These are phyloP conservation scores for Zygnema circumcarinatum DNA, from an alignment of 139 green algal genomes.

Conservation along the genomic window DNA sequence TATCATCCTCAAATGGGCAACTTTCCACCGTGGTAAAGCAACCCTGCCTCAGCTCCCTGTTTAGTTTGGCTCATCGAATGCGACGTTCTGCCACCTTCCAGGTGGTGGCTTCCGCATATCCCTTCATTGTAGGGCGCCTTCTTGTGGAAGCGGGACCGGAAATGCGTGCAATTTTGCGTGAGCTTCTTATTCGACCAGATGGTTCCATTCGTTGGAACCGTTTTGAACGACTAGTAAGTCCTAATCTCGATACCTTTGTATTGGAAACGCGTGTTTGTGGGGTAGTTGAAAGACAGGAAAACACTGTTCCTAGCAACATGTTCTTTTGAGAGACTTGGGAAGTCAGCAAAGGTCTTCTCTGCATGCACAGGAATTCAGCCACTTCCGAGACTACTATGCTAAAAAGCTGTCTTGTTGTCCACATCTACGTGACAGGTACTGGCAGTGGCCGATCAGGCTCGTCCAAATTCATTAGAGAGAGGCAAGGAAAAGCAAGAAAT, in stretches of 20 bases:
- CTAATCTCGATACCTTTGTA: too few species aligned
- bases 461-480: neutral
- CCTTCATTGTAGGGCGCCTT: constrained; percentile 32
- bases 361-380: too few species aligned
- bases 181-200: constrained; percentile 32
- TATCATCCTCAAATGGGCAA: neutral
- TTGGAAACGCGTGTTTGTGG: too few species aligned
- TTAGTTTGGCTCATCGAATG: neutral
- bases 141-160: constrained; percentile 26
- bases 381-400: too few species aligned
- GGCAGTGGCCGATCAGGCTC: neutral
- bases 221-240: constrained; percentile 24
- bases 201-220: constrained; percentile 30
- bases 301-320: too few species aligned
- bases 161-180: constrained; percentile 34
- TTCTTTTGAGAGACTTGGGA: too few species aligned
- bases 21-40: neutral
- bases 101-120: constrained; percentile 44
- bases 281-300: too few species aligned
- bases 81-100: too few species aligned
- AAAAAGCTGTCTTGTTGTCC: too few species aligned
- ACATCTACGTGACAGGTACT: too few species aligned
- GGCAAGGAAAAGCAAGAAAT: neutral
- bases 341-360: too few species aligned
- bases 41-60: neutral